phyloP scores from a whole-genome alignment of 2,329 filamentous ascomycete species.

The Raffaelea ambrosiae region DNA sequence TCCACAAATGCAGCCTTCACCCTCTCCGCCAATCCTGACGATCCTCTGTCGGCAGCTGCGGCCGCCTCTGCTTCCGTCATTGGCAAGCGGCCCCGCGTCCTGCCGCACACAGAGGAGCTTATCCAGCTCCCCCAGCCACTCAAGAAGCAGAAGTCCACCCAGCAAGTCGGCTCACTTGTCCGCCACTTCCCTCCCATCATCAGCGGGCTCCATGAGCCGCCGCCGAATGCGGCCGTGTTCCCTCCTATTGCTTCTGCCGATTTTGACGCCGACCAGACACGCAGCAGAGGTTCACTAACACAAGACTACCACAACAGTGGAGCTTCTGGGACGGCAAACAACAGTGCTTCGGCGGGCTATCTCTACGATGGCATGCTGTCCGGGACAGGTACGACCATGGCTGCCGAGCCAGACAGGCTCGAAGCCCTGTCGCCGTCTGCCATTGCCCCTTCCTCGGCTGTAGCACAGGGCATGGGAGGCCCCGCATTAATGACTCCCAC shows the following conservation, averaged over 20 bases:
- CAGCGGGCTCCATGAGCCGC: constrained; percentile 54
- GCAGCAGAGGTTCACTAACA: constrained; percentile 28
- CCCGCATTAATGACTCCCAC: too few relatives aligned
- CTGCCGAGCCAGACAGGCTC: constrained; percentile 16
- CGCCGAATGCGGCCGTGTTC: constrained; percentile 52
- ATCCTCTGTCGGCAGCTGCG: constrained; percentile 23
- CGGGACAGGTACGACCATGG: constrained; percentile 10
- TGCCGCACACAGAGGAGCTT: constrained; percentile 47
- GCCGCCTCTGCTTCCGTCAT: constrained; percentile 3
- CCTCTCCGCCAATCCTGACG: background rate
- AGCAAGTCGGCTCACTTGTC: constrained; percentile 28
- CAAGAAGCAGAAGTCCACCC: constrained; percentile 54
- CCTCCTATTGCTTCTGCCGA: constrained; percentile 52
- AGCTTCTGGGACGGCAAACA: background rate
- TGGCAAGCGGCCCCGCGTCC: constrained; percentile 11
- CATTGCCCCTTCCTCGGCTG: background rate
- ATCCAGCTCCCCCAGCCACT: constrained; percentile 55
- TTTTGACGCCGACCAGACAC: constrained; percentile 40
- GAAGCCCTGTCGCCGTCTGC: constrained; percentile 4
- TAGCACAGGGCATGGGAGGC: too few relatives aligned
- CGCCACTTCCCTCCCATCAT: constrained; percentile 54
- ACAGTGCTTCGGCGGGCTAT: background rate
- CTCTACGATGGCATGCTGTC: constrained; percentile 7
- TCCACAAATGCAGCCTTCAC: background rate
- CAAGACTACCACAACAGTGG: constrained; percentile 26